Evolutionary conservation across 225 moss, liverwort and hornwort genomes (phyloP).

Genomic region (Climacium dendroides): DNA sequence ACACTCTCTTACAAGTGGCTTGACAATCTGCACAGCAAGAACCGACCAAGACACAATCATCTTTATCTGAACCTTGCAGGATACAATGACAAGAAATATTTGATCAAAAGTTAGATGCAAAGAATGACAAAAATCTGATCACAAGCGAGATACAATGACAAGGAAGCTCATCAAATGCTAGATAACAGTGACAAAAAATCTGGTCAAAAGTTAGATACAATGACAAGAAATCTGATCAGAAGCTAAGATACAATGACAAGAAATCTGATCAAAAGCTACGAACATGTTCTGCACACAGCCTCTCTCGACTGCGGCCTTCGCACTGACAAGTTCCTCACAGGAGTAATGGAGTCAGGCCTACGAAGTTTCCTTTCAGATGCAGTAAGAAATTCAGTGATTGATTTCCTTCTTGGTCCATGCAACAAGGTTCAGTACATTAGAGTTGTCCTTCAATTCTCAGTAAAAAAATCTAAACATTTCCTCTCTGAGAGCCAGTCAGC

Average conservation of each 20-base stretch:
- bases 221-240: not conserved
- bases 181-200: not conserved
- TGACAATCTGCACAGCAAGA: not conserved
- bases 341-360: not conserved
- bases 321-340: not conserved
- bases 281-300: not conserved
- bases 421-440: not conserved
- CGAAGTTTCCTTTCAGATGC: not conserved
- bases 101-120: not conserved
- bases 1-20: not conserved
- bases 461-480: not conserved
- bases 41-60: not conserved
- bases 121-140: not conserved
- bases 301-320: not conserved
- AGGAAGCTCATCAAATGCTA: not conserved
- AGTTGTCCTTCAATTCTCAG: not conserved
- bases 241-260: not conserved
- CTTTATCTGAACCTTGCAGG: not conserved
- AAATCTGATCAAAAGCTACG: not conserved
- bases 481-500: not conserved
- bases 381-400: not conserved
- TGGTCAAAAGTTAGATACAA: not conserved
- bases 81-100: not conserved
- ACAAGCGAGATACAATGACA: not conserved
- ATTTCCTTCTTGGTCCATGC: not conserved